phyloP scores from a whole-genome alignment of 371 early-diverging fungal species.

The Apophysomyces elegans region DNA sequence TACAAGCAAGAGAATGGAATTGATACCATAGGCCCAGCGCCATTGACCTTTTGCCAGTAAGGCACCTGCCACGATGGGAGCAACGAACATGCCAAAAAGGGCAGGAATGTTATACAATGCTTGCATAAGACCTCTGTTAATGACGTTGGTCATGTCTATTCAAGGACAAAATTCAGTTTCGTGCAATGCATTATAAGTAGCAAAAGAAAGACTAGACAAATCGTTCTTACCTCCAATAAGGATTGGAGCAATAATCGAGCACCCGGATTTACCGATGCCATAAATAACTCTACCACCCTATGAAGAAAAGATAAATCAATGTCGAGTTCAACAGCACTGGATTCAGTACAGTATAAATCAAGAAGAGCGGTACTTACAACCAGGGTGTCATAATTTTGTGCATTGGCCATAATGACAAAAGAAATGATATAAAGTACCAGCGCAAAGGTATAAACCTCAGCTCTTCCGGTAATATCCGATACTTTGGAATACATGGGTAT shows the following conservation, averaged over 20 bases:
- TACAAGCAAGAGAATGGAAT: slow-evolving; percentile 30
- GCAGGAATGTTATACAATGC: slow-evolving; percentile 37
- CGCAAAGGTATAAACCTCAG: slow-evolving; percentile 25
- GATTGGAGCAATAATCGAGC: slow-evolving; percentile 37
- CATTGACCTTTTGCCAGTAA: slow-evolving; percentile 21
- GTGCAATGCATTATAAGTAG: no score
- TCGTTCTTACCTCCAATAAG: slow-evolving; percentile 37
- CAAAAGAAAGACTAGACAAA: background rate
- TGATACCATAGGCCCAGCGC: slow-evolving; percentile 38
- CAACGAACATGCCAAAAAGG: slow-evolving; percentile 34
- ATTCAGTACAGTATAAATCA: background rate
- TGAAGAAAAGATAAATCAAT: background rate
- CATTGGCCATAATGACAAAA: slow-evolving; percentile 27
- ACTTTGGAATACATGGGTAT: slow-evolving; percentile 37
- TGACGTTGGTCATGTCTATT: slow-evolving; percentile 39
- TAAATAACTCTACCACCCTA: slow-evolving; percentile 44
- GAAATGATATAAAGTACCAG: slow-evolving; percentile 25
- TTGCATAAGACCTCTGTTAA: slow-evolving; percentile 43
- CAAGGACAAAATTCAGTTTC: background rate
- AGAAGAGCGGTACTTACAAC: background rate
- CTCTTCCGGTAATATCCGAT: slow-evolving; percentile 33
- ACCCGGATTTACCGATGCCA: slow-evolving; percentile 41
- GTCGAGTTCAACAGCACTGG: background rate
- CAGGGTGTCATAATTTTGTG: slow-evolving; percentile 19
- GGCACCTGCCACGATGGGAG: slow-evolving; percentile 32